Percentiles rank a stretch among this genome's conserved stretches.
These are phyloP conservation scores for Escallonia rubra DNA, from an alignment of 129 eudicot species.

Conservation along the genomic window DNA sequence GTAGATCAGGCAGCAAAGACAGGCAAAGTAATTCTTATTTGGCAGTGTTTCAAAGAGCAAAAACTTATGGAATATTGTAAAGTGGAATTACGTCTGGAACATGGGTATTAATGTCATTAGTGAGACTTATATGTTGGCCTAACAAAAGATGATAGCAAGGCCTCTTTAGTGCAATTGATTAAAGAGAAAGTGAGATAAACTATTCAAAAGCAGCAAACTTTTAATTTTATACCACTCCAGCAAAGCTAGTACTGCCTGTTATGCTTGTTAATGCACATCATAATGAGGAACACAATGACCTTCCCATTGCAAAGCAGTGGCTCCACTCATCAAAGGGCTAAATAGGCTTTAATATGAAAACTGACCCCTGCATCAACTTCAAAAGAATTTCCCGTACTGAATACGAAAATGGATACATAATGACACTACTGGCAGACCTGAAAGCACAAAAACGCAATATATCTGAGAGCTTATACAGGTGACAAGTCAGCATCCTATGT, in stretches of 20 bases:
- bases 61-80: background rate
- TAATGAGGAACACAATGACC: slow-evolving; percentile 42
- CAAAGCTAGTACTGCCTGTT: slow-evolving; percentile 22
- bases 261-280: slow-evolving; percentile 41
- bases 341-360: slow-evolving; percentile 9
- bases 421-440: slow-evolving; percentile 1
- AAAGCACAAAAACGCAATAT: slow-evolving; percentile 8
- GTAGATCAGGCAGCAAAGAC: background rate
- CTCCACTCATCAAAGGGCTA: slow-evolving; percentile 37
- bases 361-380: background rate
- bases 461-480: slow-evolving; percentile 13
- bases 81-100: background rate
- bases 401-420: slow-evolving; percentile 1
- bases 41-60: too few species aligned
- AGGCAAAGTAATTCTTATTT: background rate
- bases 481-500: slow-evolving; percentile 42
- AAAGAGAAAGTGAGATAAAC: slow-evolving; percentile 33
- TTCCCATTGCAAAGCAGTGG: slow-evolving; percentile 22
- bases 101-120: background rate
- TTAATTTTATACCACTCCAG: slow-evolving; percentile 7
- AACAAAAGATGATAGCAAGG: background rate
- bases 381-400: background rate
- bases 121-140: background rate
- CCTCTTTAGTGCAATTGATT: slow-evolving; percentile 18
- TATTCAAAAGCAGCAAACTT: slow-evolving; percentile 2